Percentiles rank a stretch among this genome's conserved stretches.
phyloP scores from a whole-genome alignment of 2,329 filamentous ascomycete genomes.

The Escovopsis weberi region DNA sequence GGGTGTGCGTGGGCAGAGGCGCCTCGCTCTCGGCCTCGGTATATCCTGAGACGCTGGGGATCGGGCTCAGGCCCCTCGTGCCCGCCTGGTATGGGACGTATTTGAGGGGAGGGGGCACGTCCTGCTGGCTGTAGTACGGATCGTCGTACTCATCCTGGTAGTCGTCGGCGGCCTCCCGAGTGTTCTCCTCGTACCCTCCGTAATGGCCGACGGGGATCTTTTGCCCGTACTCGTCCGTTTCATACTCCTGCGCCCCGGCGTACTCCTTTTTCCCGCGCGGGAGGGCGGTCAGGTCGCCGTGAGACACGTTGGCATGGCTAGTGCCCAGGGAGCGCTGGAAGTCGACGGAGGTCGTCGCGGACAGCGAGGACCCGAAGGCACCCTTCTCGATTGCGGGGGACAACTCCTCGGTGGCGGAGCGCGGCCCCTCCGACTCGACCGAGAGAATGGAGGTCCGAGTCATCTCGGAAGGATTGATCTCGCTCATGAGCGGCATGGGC shows the following conservation, averaged over 20 bases:
- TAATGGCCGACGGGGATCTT: slow-evolving; percentile 28
- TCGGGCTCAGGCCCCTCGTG: slow-evolving; percentile 66
- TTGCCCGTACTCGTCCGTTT: slow-evolving; percentile 30
- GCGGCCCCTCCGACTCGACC: slow-evolving; percentile 59
- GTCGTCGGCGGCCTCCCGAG: slow-evolving; percentile 16
- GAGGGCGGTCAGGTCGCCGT: slow-evolving; percentile 41
- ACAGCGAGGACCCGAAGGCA: slow-evolving; percentile 22
- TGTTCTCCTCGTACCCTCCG: slow-evolving; percentile 24
- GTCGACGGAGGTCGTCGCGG: slow-evolving; percentile 38
- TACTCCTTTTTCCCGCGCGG: slow-evolving; percentile 33
- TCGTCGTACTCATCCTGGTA: slow-evolving; percentile 28
- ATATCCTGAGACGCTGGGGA: slow-evolving; percentile 84
- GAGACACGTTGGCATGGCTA: slow-evolving; percentile 49
- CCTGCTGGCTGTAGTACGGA: slow-evolving; percentile 42
- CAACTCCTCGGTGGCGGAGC: slow-evolving; percentile 49
- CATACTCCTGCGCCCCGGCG: slow-evolving; percentile 33
- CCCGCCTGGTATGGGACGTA: slow-evolving; percentile 57
- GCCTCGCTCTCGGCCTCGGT: slow-evolving; percentile 51
- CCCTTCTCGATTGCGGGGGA: slow-evolving; percentile 51
- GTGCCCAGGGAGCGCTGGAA: slow-evolving; percentile 50
- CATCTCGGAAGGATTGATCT: slow-evolving; percentile 71
- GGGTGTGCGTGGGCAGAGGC: slow-evolving; percentile 41
- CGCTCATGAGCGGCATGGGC: slow-evolving; percentile 79
- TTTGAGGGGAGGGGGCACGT: slow-evolving; percentile 48
- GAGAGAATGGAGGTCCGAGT: slow-evolving; percentile 81